phyloP scores from a whole-genome alignment of 768 basidiomycete genomes.

The Atractiella rhizophila region DNA sequence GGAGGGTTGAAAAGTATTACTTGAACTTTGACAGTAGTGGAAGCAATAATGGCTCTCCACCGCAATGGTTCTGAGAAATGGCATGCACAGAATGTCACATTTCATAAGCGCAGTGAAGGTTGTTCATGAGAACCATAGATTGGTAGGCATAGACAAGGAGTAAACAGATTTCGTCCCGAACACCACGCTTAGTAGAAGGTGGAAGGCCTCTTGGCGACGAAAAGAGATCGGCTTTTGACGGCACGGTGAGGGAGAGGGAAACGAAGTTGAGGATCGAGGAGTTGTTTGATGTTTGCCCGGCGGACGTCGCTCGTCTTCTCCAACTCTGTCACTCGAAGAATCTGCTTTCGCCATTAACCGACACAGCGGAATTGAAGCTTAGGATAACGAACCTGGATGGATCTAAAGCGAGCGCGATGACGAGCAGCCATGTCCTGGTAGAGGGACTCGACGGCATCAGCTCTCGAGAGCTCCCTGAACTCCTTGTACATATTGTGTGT shows the following conservation, averaged over 20 bases:
- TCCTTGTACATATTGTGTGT: conserved; percentile 99
- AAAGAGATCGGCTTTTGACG: conserved; percentile 47
- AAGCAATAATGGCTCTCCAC: no score
- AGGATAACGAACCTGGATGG: conserved; percentile 52
- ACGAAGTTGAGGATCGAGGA: conserved; percentile 64
- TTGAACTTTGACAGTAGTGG: no score
- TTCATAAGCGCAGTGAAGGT: not conserved
- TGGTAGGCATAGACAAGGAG: no score
- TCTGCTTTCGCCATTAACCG: conserved; percentile 27
- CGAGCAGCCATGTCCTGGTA: conserved; percentile 99
- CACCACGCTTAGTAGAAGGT: conserved; percentile 18
- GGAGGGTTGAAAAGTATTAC: no score
- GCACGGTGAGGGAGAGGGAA: conserved; percentile 86
- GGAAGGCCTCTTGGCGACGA: conserved; percentile 32
- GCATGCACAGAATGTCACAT: not conserved
- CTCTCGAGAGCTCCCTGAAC: conserved; percentile 81
- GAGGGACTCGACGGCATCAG: conserved; percentile 80
- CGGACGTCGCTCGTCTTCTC: conserved; percentile 74
- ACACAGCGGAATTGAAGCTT: not conserved
- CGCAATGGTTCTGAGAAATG: not conserved
- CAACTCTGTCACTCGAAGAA: conserved; percentile 90
- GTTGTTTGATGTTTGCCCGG: conserved; percentile 94
- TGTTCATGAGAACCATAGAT: no score
- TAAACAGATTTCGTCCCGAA: no score
- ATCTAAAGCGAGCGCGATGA: conserved; percentile 97